Evolutionary conservation across 768 basidiomycete species (phyloP), one percentile per base, ranked within the genome.

Genomic region (Pleurotus tuoliensis): DNA sequence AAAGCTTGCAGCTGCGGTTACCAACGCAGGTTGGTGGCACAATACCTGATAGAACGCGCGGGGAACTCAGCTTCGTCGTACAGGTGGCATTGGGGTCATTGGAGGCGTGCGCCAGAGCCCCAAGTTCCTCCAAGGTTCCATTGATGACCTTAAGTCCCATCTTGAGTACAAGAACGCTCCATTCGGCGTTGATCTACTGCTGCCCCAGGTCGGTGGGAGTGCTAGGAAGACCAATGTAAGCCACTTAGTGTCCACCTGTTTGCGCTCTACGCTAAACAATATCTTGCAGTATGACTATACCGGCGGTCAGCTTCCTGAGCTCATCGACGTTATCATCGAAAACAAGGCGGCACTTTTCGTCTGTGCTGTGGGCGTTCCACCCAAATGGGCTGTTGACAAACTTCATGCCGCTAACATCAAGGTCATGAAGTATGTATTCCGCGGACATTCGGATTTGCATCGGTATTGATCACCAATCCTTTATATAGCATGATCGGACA

Each of bases 1-100:
- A 9, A 87, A 79, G 69, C 73, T 94, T 6, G 92, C 92, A 16
- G 93, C 92, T 18, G 84, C 90, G 1, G 91, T 94, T n/a, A 91
- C 91, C n/a, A 94, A 94, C 64, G 83, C 93, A 18, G 93, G 88
- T 78, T 59, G 44, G 68, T 59, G 40, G 25, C 11, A 3, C 30
- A 38, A 5, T 9, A 3, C n/a, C 34, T 20, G 48, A 15, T 13
- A n/a, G 24, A 16, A 46, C 22, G 13, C 3, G 22, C 22, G 18
- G 30, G 30, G 11, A 34, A 34, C 41, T 37, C 45, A 53, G 22
- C 51, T 6, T 56, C 53, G 12, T 39, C 24, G 44, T n/a, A 15
- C 20, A 81, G 82, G 86, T 62, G 90, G 90, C 4, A 85, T 90
- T 61, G 94, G 94, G 18, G 91, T 94, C 63, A 93, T 95, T 61